A percentile compares a stretch with the other conserved stretches of the same genome.
These are phyloP conservation scores for Gelatoporia subvermispora DNA, from an alignment of 768 basidiomycete genomes.

Conservation along the genomic window DNA sequence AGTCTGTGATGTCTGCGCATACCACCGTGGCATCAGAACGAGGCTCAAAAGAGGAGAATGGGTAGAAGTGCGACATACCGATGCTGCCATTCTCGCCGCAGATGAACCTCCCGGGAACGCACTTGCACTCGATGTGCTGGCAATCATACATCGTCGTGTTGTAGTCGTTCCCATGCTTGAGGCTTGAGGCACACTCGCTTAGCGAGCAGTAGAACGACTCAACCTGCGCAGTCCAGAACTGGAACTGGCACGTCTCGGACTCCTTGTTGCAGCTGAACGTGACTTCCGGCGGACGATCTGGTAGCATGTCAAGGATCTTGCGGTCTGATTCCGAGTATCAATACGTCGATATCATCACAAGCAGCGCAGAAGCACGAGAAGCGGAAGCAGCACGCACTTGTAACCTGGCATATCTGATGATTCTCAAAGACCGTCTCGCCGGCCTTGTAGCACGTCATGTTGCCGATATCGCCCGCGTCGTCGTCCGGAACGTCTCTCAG, in stretches of 20 bases:
- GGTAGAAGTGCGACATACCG: too few relatives aligned
- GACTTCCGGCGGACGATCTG: constrained; percentile 87
- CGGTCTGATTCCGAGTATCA: constrained; percentile 49
- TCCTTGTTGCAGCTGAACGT: constrained; percentile 85
- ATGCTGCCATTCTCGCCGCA: constrained; percentile 95
- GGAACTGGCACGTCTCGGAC: constrained; percentile 76
- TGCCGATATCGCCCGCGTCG: constrained; percentile 35
- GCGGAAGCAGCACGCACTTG: constrained; percentile 55
- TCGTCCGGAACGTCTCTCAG: constrained; percentile 41
- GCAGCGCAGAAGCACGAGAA: too few relatives aligned
- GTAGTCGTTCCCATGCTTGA: constrained; percentile 48
- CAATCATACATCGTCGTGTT: constrained; percentile 80
- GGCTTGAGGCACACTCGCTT: constrained; percentile 54
- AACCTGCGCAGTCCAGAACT: constrained; percentile 94
- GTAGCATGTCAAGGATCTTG: constrained; percentile 93
- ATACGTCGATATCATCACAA: not conserved
- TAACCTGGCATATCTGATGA: constrained; percentile 98
- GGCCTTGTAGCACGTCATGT: constrained; percentile 93
- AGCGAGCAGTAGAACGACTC: constrained; percentile 96
- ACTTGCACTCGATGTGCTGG: constrained; percentile 81
- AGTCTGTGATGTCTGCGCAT: constrained; percentile 82
- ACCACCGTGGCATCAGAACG: not conserved
- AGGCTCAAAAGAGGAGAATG: too few relatives aligned
- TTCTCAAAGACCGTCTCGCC: constrained; percentile 93
- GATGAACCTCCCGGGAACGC: constrained; percentile 90